Percentiles rank a stretch among this genome's conserved stretches.
Conservation (phyloP, 495 filamentous ascomycete genomes). For the Podospora anserina region DNA sequence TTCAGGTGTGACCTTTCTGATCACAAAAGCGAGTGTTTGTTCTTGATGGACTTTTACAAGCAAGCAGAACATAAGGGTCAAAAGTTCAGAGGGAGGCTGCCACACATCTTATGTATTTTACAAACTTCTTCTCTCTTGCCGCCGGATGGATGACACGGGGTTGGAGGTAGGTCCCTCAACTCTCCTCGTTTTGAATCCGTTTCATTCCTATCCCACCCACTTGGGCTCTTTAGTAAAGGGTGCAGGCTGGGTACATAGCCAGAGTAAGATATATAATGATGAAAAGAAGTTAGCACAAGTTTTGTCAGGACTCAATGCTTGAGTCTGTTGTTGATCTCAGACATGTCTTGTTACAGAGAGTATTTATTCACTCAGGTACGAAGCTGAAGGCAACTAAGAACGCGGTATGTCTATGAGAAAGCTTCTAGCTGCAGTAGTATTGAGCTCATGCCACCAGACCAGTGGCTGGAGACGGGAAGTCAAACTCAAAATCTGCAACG, state of each 20-base stretch:
- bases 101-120: not conserved
- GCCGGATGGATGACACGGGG: not conserved
- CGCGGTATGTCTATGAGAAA: no score
- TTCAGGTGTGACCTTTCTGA: not conserved
- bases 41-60: not conserved
- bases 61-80: not conserved
- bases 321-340: no score
- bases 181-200: not conserved
- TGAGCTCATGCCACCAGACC: no score
- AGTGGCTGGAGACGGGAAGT: no score
- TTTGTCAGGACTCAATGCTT: not conserved
- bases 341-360: no score
- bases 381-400: no score
- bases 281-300: not conserved
- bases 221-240: not conserved
- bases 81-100: not conserved
- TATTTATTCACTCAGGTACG: no score
- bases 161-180: slow-evolving; percentile 3
- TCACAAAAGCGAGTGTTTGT: not conserved
- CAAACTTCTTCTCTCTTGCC: not conserved
- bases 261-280: not conserved
- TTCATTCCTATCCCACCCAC: not conserved
- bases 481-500: not conserved
- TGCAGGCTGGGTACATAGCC: not conserved
- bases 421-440: no score